A percentile compares a stretch with the other conserved stretches of the same genome.
phyloP scores from a whole-genome alignment of 2,329 filamentous ascomycete genomes.

The Penicillium sp. region DNA sequence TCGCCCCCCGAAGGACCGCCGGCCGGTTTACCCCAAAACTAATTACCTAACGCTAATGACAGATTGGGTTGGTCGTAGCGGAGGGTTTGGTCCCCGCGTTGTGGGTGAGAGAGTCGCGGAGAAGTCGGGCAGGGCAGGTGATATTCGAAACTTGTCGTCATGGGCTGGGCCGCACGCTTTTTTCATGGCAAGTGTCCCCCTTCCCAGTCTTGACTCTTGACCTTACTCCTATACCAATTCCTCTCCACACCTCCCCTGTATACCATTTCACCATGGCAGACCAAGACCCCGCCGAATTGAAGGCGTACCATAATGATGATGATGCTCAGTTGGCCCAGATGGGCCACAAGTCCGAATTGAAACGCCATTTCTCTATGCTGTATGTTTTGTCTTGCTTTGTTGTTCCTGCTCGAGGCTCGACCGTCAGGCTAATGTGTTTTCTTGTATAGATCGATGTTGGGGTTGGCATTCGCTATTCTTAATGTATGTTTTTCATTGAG shows the following conservation, averaged over 20 bases:
- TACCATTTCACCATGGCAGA: background rate
- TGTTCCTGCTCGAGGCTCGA: background rate
- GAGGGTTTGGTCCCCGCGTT: constrained; percentile 17
- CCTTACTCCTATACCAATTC: constrained; percentile 3
- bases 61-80: constrained; percentile 4
- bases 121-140: constrained; percentile 17
- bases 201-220: no score
- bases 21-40: constrained; percentile 26
- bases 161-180: background rate
- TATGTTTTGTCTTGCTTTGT: constrained; percentile 20
- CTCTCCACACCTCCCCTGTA: background rate
- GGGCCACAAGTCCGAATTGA: constrained; percentile 62
- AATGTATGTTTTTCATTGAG: constrained; percentile 45
- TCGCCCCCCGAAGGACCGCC: constrained; percentile 6
- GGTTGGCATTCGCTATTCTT: constrained; percentile 65
- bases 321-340: constrained; percentile 58
- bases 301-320: constrained; percentile 42
- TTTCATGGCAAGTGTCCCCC: background rate
- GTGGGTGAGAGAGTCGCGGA: constrained; percentile 6
- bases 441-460: constrained; percentile 57
- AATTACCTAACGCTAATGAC: constrained; percentile 27
- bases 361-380: constrained; percentile 62
- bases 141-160: constrained; percentile 22
- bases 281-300: constrained; percentile 13
- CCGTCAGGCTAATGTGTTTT: constrained; percentile 11